Conservation (phyloP, 805 yeast genomes). For the Saccharomycopsis babjevae region DNA sequence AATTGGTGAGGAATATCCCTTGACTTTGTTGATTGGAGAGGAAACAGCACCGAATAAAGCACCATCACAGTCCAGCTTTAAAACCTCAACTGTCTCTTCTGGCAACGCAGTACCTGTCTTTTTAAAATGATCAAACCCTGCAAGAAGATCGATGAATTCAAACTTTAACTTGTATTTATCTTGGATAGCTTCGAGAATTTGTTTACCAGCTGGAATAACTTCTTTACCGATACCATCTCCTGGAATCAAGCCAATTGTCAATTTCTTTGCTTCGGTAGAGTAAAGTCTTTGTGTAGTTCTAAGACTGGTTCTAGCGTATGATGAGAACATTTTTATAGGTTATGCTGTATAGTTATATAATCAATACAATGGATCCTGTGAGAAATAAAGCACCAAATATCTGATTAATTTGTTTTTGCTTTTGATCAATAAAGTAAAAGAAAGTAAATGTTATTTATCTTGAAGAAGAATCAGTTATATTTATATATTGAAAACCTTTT, state of each 20-base stretch:
- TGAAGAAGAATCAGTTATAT: no score
- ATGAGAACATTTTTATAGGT: background rate
- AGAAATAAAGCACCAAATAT: no score
- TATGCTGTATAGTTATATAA: background rate
- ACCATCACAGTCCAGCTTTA: slow-evolving; percentile 83
- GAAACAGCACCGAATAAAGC: slow-evolving; percentile 97
- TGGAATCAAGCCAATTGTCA: slow-evolving; percentile 70
- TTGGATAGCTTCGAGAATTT: slow-evolving; percentile 74
- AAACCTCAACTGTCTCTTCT: slow-evolving; percentile 72
- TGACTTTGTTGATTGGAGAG: slow-evolving; percentile 88
- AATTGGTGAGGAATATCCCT: slow-evolving; percentile 95
- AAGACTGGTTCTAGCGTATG: background rate
- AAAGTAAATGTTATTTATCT: no score
- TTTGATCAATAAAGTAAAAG: no score
- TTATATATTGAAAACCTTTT: background rate
- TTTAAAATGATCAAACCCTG: slow-evolving; percentile 91
- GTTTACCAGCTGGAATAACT: slow-evolving; percentile 91
- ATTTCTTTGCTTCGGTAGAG: slow-evolving; percentile 32
- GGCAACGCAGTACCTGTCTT: slow-evolving; percentile 95
- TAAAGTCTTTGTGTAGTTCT: slow-evolving; percentile 14
- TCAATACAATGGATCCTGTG: background rate
- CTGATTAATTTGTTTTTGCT: no score
- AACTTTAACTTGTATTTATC: slow-evolving; percentile 67
- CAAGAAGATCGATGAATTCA: slow-evolving; percentile 79
- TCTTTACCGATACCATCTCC: slow-evolving; percentile 99